Evolutionary conservation across 441 rosid genomes (phyloP).

Genomic region (Croton laevigatus): DNA sequence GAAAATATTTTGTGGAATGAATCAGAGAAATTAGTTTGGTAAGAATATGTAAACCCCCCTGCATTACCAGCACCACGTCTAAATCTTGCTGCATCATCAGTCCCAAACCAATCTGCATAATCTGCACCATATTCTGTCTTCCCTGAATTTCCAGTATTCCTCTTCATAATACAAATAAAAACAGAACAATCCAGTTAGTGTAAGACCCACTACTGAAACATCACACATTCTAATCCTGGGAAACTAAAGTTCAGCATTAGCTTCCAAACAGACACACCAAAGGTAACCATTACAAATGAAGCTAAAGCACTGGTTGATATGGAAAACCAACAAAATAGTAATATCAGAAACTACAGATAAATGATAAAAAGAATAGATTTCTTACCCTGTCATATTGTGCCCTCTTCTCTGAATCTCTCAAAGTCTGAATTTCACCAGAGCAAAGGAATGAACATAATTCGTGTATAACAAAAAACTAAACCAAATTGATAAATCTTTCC

Average conservation of each 20-base stretch:
- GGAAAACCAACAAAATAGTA: constrained; percentile 8
- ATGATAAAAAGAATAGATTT: background rate
- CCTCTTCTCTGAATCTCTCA: constrained; percentile 64
- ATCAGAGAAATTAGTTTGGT: constrained; percentile 63
- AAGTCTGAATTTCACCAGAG: constrained; percentile 44
- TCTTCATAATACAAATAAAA: constrained; percentile 33
- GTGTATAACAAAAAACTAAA: background rate
- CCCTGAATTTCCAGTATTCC: constrained; percentile 37
- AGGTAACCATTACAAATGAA: background rate
- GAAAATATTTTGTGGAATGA: constrained; percentile 86
- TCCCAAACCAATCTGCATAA: constrained; percentile 29
- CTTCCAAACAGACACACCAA: background rate
- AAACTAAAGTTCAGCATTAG: constrained; percentile 3
- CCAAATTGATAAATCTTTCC: background rate
- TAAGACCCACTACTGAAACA: constrained; percentile 11
- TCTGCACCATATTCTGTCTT: constrained; percentile 40
- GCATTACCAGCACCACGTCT: constrained; percentile 39
- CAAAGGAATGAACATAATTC: constrained; percentile 9
- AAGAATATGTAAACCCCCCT: constrained; percentile 52
- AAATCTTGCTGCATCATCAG: constrained; percentile 29
- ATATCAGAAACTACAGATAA: constrained; percentile 1
- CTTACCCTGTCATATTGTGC: constrained; percentile 67
- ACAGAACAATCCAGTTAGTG: constrained; percentile 21
- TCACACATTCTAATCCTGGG: background rate
- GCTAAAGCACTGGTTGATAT: background rate